Conservation (phyloP, 305 asterid species). For the Fraxinus ornus region DNA sequence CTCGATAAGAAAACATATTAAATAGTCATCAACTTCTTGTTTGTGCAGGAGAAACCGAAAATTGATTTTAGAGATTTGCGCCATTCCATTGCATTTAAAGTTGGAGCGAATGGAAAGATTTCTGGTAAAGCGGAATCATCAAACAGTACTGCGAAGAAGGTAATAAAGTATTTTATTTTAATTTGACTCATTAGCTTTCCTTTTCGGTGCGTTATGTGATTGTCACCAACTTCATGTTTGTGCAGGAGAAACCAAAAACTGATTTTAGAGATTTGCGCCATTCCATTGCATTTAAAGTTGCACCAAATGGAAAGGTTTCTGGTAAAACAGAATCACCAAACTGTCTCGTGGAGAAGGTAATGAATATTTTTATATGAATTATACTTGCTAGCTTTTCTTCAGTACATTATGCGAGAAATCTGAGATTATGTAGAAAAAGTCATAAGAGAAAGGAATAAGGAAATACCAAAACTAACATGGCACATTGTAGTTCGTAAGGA, state of each 20-base stretch:
- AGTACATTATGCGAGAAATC: not conserved
- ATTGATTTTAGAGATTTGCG: constrained; percentile 30
- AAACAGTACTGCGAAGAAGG: constrained; percentile 47
- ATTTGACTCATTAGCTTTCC: not conserved
- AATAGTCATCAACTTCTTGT: constrained; percentile 12
- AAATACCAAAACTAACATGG: not conserved
- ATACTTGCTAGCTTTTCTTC: not conserved
- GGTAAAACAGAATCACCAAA: constrained; percentile 27
- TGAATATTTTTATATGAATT: not conserved
- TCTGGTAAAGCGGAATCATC: constrained; percentile 32
- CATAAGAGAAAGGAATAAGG: not conserved
- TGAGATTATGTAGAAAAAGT: not conserved
- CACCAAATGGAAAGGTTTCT: constrained; percentile 35
- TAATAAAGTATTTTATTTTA: constrained; percentile 17
- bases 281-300: constrained; percentile 30
- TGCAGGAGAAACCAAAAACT: constrained; percentile 53
- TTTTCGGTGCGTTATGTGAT: not conserved
- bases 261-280: constrained; percentile 28
- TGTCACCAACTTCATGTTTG: constrained; percentile 12
- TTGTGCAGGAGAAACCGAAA: constrained; percentile 51
- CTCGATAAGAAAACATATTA: constrained; percentile 3
- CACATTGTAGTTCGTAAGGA: not conserved
- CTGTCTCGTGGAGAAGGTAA: constrained; percentile 53
- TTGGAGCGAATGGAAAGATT: constrained; percentile 28
- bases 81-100: constrained; percentile 29